phyloP scores from a whole-genome alignment of 1,284 basidiomycete species.

The Sporisorium iseilematis-ciliati region DNA sequence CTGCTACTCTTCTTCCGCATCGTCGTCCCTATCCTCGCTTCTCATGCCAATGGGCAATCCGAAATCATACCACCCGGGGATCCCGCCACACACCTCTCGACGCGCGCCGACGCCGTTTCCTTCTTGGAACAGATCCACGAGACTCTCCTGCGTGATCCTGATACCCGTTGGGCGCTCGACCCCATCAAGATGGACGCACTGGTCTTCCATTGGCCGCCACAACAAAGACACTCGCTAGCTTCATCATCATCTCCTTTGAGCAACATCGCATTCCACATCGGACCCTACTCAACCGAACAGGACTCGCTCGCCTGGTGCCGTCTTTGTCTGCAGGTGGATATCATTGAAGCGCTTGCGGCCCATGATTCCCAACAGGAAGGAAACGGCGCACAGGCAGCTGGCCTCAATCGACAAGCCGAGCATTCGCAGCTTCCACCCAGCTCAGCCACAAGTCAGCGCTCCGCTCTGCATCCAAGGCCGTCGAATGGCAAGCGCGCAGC shows the following conservation, averaged over 20 bases:
- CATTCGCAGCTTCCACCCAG: neutral
- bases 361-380: neutral
- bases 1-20: slow-evolving; percentile 49
- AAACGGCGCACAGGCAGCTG: neutral
- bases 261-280: slow-evolving; percentile 27
- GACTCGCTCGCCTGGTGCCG: slow-evolving; percentile 33
- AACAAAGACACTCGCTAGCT: neutral
- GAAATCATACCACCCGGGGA: slow-evolving; percentile 13
- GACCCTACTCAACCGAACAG: slow-evolving; percentile 17
- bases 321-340: slow-evolving; percentile 22
- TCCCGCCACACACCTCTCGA: neutral
- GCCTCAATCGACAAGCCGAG: neutral
- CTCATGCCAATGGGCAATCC: slow-evolving; percentile 14
- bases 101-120: slow-evolving; percentile 8
- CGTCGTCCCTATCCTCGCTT: slow-evolving; percentile 29
- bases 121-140: slow-evolving; percentile 23
- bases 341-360: slow-evolving; percentile 18
- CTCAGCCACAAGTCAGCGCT: slow-evolving; percentile 7
- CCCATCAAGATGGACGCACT: slow-evolving; percentile 25
- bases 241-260: neutral
- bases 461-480: neutral
- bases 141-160: slow-evolving; percentile 26
- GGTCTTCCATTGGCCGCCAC: slow-evolving; percentile 17
- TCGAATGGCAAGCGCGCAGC: slow-evolving; percentile 25
- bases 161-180: slow-evolving; percentile 39